These are phyloP conservation scores for Coriaria nepalensis DNA, from an alignment of 306 rosid genomes.

Conservation along the genomic window DNA sequence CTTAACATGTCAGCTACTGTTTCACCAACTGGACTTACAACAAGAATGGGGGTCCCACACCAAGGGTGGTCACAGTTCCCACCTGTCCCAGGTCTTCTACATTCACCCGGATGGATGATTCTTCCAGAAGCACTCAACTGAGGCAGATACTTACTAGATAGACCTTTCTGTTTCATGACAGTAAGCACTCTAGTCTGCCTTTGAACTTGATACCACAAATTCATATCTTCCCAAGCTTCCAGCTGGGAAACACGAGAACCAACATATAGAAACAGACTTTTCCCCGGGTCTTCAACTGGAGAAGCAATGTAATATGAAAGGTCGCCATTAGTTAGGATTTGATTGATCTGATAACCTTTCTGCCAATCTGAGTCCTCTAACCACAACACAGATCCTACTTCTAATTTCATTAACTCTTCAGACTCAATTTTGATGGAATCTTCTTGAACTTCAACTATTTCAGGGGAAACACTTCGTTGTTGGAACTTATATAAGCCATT, in stretches of 20 bases:
- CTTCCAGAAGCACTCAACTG: conserved; percentile 82
- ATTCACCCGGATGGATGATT: conserved; percentile 89
- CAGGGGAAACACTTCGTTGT: conserved; percentile 67
- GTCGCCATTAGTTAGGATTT: conserved; percentile 38
- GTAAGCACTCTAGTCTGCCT: conserved; percentile 88
- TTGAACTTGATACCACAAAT: conserved; percentile 96
- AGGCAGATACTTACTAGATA: conserved; percentile 75
- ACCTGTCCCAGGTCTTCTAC: conserved; percentile 73
- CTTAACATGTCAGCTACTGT: conserved; percentile 60
- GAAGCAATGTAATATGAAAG: conserved; percentile 60
- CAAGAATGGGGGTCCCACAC: conserved; percentile 97
- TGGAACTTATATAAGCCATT: conserved; percentile 58
- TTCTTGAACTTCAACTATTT: conserved; percentile 88
- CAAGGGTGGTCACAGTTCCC: conserved; percentile 91
- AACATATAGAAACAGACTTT: conserved; percentile 53
- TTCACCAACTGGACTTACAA: conserved; percentile 84
- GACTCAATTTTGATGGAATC: conserved; percentile 46
- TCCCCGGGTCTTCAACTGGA: conserved; percentile 69
- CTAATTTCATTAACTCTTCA: conserved; percentile 63
- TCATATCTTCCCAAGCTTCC: conserved; percentile 99
- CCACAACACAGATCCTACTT: conserved; percentile 71
- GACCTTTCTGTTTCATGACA: conserved; percentile 77
- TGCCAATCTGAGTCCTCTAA: conserved; percentile 80
- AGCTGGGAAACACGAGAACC: conserved; percentile 86
- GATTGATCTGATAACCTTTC: conserved; percentile 74